Base-by-base conservation (phyloP, 2,329 filamentous ascomycete genomes). In the Fusarium sp. region DNA sequence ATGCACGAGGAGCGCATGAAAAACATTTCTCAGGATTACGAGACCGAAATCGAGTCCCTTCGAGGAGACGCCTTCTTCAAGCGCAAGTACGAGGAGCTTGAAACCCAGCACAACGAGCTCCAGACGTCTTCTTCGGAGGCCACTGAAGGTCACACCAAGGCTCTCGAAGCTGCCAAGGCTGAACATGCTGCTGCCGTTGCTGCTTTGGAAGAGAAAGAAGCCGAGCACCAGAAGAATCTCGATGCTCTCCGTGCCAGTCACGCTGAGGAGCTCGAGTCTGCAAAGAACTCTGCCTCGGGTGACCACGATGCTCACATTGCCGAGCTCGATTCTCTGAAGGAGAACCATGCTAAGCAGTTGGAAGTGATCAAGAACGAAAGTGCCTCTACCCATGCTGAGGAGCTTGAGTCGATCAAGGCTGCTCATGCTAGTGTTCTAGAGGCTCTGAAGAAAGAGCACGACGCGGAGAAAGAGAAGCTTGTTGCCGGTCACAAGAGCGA, bases 41-140 rank as follows among this genome's bases (percentile, higher is more conserved):
- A 91, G 77, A 84, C 86, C n/a, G 89, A 91, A 78, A 91, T 92
- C 60, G 89, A 91, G 76, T 87, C 86, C 63, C 85, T 91, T 21
- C 86, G 87, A 63, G 89, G 88, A 27, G 89, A 91, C 69, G 89
- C 89, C 19, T 88, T 88, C 78, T 90, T 90, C 80, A 90, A 90
- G 82, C 86, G 87, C 72, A 89, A 90, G 79, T 91, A 88, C 68
- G 85, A 90, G 65, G 87, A 89, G 41, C 84, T 92, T 10, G 88
- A 91, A 77, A 79, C 79, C 10, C 86, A 90, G 78, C 86, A 91
- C 78, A 83, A 83, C 16, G 87, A 89, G 72, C 82, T 88, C 49
- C 79, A 82, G 68, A 71, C 80, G 16, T 78, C 80, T 11, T 81
- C 81, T 45, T 70, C 77, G 3, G 80, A 84, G 42, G 80, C 81